A percentile compares a stretch with the other conserved stretches of the same genome.
Conservation (phyloP, 352 stramenopile species). For the Globisporangium parvum region DNA sequence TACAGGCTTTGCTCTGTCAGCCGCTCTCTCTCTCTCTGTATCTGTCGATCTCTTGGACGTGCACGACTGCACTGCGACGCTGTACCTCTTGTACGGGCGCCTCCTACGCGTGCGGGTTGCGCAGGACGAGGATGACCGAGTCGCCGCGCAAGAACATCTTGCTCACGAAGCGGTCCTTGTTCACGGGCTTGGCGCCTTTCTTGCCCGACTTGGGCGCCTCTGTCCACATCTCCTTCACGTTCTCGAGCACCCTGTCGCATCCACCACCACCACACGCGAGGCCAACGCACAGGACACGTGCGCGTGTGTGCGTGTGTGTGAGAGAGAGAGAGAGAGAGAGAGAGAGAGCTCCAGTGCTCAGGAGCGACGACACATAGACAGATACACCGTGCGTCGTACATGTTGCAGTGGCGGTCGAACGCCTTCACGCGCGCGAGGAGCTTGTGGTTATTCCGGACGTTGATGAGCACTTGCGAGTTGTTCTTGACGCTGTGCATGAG, state of each 20-base stretch:
- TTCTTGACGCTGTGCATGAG: slow-evolving; percentile 98
- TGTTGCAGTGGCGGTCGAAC: slow-evolving; percentile 99
- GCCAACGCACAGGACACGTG: neutral
- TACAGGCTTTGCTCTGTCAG: neutral
- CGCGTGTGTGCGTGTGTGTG: no score
- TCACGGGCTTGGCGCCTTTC: slow-evolving; percentile 94
- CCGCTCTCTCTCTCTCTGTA: neutral
- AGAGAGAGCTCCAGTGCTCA: no score
- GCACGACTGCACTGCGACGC: no score
- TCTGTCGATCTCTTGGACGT: no score
- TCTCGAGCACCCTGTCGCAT: slow-evolving; percentile 92
- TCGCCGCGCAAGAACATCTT: slow-evolving; percentile 99
- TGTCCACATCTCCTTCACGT: slow-evolving; percentile 99
- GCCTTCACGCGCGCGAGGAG: slow-evolving; percentile 98
- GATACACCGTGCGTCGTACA: slow-evolving; percentile 66
- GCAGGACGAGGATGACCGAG: slow-evolving; percentile 98
- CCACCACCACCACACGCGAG: neutral
- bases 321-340: no score
- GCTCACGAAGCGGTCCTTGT: slow-evolving; percentile 98
- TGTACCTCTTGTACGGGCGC: neutral
- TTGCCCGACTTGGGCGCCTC: slow-evolving; percentile 97
- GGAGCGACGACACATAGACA: neutral
- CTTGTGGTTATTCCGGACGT: slow-evolving; percentile 99
- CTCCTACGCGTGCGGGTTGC: slow-evolving; percentile 90
- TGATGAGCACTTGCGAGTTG: slow-evolving; percentile 98